These are phyloP conservation scores for Lipomyces sp. DNA, from an alignment of 805 yeast genomes.

Conservation along the genomic window DNA sequence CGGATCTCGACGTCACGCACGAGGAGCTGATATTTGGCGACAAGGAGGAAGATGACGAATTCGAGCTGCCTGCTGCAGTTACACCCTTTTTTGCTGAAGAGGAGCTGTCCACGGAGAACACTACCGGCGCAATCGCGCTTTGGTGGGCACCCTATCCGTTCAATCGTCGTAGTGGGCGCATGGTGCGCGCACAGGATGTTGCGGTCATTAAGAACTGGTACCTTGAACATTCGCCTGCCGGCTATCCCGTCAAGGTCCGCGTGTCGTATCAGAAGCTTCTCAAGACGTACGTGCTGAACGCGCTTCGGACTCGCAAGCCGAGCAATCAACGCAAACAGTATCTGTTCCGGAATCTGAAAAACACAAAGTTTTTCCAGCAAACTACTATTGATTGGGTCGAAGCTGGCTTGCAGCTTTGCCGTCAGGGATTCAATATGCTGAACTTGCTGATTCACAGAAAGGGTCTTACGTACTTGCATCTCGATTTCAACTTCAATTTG, in stretches of 20 bases:
- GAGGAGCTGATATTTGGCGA: constrained; percentile 29
- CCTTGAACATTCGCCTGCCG: constrained; percentile 56
- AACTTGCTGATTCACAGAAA: constrained; percentile 83
- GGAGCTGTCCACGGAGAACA: constrained; percentile 46
- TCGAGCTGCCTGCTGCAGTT: constrained; percentile 45
- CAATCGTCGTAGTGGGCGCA: constrained; percentile 66
- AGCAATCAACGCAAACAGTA: constrained; percentile 51
- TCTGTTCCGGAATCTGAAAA: constrained; percentile 61
- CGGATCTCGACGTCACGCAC: constrained; percentile 32
- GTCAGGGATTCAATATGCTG: constrained; percentile 92
- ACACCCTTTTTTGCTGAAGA: constrained; percentile 52
- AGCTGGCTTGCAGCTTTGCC: constrained; percentile 90
- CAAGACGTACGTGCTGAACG: constrained; percentile 69
- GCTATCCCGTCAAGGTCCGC: constrained; percentile 69
- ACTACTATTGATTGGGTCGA: constrained; percentile 97
- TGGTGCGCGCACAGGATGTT: constrained; percentile 84
- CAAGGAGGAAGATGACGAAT: constrained; percentile 41
- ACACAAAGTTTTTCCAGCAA: constrained; percentile 85
- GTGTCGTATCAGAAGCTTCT: constrained; percentile 88
- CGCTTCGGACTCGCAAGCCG: constrained; percentile 51
- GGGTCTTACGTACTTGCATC: constrained; percentile 86
- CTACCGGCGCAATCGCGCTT: constrained; percentile 56
- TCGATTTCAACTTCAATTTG: constrained; percentile 91
- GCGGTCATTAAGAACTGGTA: constrained; percentile 82
- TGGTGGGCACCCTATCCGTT: constrained; percentile 85